Conservation (phyloP, 2,329 filamentous ascomycete genomes). For the Xylariales sp. region DNA sequence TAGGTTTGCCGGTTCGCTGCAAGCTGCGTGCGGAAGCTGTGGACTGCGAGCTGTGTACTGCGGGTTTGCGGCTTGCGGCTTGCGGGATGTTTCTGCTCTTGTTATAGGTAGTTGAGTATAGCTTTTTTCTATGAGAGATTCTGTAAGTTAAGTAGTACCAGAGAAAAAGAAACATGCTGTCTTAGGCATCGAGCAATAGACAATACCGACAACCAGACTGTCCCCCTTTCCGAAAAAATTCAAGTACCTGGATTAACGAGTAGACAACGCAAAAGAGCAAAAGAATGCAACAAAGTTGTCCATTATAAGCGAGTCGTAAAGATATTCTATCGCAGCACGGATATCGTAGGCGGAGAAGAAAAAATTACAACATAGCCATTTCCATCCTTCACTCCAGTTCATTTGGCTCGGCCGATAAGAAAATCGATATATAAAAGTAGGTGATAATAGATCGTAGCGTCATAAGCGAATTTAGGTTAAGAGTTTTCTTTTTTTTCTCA, state of each 20-base stretch:
- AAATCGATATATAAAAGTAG: constrained; percentile 22
- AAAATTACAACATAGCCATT: constrained; percentile 27
- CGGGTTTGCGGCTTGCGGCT: constrained; percentile 5
- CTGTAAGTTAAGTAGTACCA: constrained; percentile 30
- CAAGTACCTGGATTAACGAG: constrained; percentile 22
- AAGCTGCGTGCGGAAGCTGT: constrained; percentile 3
- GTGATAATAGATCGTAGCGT: constrained; percentile 29
- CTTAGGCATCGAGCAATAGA: constrained; percentile 20
- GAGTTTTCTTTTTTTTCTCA: constrained; percentile 11
- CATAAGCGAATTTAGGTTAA: constrained; percentile 18
- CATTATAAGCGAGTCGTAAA: constrained; percentile 32
- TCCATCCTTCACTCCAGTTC: constrained; percentile 18
- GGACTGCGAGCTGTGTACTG: constrained; percentile 7
- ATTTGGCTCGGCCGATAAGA: constrained; percentile 21
- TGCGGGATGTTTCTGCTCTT: constrained; percentile 16
- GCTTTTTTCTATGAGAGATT: constrained; percentile 29
- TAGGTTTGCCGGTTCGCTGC: constrained; percentile 24
- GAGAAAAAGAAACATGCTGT: constrained; percentile 14
- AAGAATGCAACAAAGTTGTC: constrained; percentile 25
- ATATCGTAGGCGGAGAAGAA: constrained; percentile 27
- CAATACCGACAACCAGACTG: neutral
- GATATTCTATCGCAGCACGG: constrained; percentile 34
- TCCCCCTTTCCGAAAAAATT: constrained; percentile 1
- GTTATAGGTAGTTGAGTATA: constrained; percentile 17
- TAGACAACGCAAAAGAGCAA: constrained; percentile 16